Evolutionary conservation across 1,284 basidiomycete species (phyloP).

Genomic region (Erythrobasidium hasegawianum): DNA sequence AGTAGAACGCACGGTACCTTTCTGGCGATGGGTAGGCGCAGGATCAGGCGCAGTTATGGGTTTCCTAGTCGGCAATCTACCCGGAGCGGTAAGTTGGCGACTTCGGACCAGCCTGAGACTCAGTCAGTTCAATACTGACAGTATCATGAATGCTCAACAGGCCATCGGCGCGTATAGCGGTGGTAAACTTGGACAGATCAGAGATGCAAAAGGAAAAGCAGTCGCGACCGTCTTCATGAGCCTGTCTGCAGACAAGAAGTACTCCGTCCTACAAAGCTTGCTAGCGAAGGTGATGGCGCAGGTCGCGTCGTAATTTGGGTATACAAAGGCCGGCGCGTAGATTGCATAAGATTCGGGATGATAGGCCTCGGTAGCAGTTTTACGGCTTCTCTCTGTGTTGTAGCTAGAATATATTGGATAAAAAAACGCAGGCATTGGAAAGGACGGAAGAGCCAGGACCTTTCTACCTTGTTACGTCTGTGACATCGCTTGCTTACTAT

Average conservation of each 20-base stretch:
- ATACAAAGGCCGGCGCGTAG: too few relatives aligned
- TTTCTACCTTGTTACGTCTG: too few relatives aligned
- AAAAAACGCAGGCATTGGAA: too few relatives aligned
- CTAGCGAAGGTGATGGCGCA: constrained; percentile 19
- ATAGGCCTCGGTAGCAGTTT: too few relatives aligned
- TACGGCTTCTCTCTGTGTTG: too few relatives aligned
- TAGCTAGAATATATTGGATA: too few relatives aligned
- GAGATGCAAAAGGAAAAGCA: constrained; percentile 35
- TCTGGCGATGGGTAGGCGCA: constrained; percentile 33
- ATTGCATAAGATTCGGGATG: too few relatives aligned
- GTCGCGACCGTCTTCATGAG: constrained; percentile 29
- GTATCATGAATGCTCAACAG: too few relatives aligned
- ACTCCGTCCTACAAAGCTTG: constrained; percentile 12
- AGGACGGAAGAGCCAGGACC: too few relatives aligned
- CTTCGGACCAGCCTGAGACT: too few relatives aligned
- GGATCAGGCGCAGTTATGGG: constrained; percentile 21
- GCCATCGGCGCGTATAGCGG: constrained; percentile 31
- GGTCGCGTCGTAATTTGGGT: constrained; percentile 10
- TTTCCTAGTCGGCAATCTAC: constrained; percentile 32
- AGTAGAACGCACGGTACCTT: constrained; percentile 30
- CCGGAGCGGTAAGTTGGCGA: constrained; percentile 27
- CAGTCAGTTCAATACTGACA: too few relatives aligned
- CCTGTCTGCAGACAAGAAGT: constrained; percentile 25
- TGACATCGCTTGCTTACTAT: too few relatives aligned
- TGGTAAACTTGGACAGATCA: constrained; percentile 27